Evolutionary conservation across 176 grass and related monocot genomes (phyloP).

Genomic region (Panicum miliaceum): DNA sequence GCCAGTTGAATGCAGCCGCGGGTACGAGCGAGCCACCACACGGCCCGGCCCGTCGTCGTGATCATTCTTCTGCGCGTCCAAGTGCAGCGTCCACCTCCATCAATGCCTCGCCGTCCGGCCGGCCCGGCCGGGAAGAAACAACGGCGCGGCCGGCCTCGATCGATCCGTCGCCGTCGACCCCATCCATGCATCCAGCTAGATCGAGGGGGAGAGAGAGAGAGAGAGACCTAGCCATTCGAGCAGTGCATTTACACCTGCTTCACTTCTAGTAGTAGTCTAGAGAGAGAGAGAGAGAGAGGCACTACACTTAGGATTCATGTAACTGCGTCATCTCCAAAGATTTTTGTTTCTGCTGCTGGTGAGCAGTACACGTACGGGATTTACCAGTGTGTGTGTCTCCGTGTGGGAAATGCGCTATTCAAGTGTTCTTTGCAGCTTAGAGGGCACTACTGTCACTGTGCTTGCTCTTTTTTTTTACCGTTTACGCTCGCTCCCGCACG

Average conservation of each 20-base stretch:
- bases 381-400: conserved; percentile 23
- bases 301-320: background rate
- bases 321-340: background rate
- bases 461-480: background rate
- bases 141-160: background rate
- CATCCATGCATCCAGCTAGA: background rate
- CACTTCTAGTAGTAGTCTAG: background rate
- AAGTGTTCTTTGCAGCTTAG: background rate
- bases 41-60: conserved; percentile 1
- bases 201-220: no score
- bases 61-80: conserved; percentile 41
- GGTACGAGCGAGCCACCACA: conserved; percentile 13
- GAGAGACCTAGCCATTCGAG: background rate
- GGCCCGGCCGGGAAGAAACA: background rate
- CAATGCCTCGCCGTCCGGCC: background rate
- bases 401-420: conserved; percentile 16
- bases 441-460: background rate
- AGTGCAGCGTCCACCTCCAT: background rate
- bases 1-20: conserved; percentile 33
- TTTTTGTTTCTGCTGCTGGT: conserved; percentile 4
- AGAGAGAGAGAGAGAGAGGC: background rate
- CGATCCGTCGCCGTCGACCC: background rate
- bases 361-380: background rate
- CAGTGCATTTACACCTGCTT: background rate
- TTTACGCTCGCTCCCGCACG: background rate